Base-by-base conservation (phyloP, 495 filamentous ascomycete species). In the Hyaloscypha finlandica region DNA sequence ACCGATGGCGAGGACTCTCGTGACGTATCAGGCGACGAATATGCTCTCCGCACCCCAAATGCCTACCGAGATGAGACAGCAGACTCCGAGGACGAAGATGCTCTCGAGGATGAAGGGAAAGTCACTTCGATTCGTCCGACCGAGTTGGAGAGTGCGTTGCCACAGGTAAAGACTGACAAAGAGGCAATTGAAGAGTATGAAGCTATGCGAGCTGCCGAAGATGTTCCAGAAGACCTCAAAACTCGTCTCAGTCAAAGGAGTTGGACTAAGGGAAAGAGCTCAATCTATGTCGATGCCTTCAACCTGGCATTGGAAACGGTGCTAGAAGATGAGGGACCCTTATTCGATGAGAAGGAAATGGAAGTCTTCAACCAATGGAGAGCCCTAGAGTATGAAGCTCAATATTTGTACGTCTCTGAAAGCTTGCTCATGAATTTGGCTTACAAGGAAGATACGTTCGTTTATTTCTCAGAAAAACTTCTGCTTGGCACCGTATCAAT, bases 281-380 rank as follows among this genome's bases (percentile, higher is more conserved):
- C 95, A 5, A 93, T 99, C 62, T 99, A 99, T 71, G 93, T 97
- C 19, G 94, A 99, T 77, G 95, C 94, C 22, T 99, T 99, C 83
- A 97, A 97, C 76, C 79, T 97, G 19, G 93, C 94, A 20, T 81
- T 99, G 53, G 88, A 93, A 66, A 98, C 93, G 3, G 94, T 98
- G 25, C 80, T 99, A 6, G 88, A 90, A 57, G 94, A 97, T 56
- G 95, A 99, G 74, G 83, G 86, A 2, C 92, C 97, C 75, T 79
- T 99, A 14, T 99, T 98, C 74, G 84, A 92, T 71, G 86, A 87
- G 69, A 87, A 87, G 19, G 95, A 99, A 76, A 86, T 85, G 76
- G 78, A 84, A 53, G 84, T 97, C 0, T 97, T 99, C 76, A 77
- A 81, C 19, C 79, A 87, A 57, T 99, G 94, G 92, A 84, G 81